Evolutionary conservation across 441 rosid genomes (phyloP).

Genomic region (Aleurites moluccanus): DNA sequence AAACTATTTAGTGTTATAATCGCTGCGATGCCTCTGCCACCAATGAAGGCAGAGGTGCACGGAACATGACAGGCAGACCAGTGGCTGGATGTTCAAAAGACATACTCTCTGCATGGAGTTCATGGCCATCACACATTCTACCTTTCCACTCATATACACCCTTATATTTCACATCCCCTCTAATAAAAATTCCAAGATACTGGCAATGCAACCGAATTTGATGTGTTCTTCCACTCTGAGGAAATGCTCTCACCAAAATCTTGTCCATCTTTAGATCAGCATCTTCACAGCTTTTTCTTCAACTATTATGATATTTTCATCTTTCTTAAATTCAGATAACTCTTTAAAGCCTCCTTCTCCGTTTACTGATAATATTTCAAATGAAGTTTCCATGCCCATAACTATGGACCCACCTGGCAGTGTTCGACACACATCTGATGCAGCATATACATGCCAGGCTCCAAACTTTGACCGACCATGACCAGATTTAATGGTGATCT

Average conservation of each 20-base stretch:
- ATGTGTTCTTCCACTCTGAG: slow-evolving; percentile 87
- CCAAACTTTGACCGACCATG: slow-evolving; percentile 95
- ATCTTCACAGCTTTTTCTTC: slow-evolving; percentile 41
- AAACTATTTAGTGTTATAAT: slow-evolving; percentile 18
- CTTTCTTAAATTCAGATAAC: slow-evolving; percentile 27
- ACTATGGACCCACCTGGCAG: slow-evolving; percentile 85
- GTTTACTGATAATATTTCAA: slow-evolving; percentile 64
- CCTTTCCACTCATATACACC: slow-evolving; percentile 79
- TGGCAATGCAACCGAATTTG: slow-evolving; percentile 94
- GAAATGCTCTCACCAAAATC: slow-evolving; percentile 75
- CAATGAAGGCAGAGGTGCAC: slow-evolving; percentile 74
- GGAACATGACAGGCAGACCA: slow-evolving; percentile 37
- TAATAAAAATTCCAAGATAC: slow-evolving; percentile 75
- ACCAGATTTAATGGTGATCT: slow-evolving; percentile 69
- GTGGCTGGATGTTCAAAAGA: slow-evolving; percentile 74
- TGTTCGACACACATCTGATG: slow-evolving; percentile 59
- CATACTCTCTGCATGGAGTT: slow-evolving; percentile 86
- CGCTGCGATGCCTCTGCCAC: slow-evolving; percentile 34
- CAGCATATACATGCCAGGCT: slow-evolving; percentile 86
- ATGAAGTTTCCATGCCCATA: slow-evolving; percentile 79
- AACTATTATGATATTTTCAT: slow-evolving; percentile 37
- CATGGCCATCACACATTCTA: slow-evolving; percentile 52
- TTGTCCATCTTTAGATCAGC: slow-evolving; percentile 40
- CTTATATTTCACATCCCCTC: slow-evolving; percentile 88
- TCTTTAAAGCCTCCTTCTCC: slow-evolving; percentile 34